A percentile compares a stretch with the other conserved stretches of the same genome.
These are phyloP conservation scores for Corylus avellana DNA, from an alignment of 306 rosid genomes.

Conservation along the genomic window DNA sequence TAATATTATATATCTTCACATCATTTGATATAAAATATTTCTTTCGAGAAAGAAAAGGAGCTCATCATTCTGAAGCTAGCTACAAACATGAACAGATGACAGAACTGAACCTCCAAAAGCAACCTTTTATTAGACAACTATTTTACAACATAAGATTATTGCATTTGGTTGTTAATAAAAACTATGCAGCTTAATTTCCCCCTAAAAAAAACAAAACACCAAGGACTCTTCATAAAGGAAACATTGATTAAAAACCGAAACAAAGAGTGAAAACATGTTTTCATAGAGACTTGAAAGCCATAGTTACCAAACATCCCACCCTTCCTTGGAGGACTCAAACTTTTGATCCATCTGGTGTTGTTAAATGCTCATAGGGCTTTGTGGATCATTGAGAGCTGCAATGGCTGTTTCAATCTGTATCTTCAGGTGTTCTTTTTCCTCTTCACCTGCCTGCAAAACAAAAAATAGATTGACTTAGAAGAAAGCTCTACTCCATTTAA, in stretches of 20 bases:
- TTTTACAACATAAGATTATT: not conserved
- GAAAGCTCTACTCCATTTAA: not conserved
- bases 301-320: conserved; percentile 14
- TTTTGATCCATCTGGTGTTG: conserved; percentile 6
- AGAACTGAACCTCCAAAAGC: not conserved
- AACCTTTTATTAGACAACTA: not conserved
- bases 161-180: not conserved
- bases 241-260: not conserved
- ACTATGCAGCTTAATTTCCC: not conserved
- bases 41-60: not conserved
- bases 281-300: conserved; percentile 6
- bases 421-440: conserved; percentile 71
- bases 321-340: not conserved
- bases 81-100: not conserved
- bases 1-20: no score
- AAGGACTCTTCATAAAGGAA: not conserved
- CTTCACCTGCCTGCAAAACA: conserved; percentile 74
- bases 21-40: no score
- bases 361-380: conserved; percentile 81
- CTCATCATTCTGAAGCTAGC: not conserved
- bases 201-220: not conserved
- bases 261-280: not conserved
- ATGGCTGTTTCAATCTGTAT: conserved; percentile 68
- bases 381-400: conserved; percentile 72
- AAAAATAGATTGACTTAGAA: not conserved